These are phyloP conservation scores for Mycothermus thermophilus DNA, from an alignment of 495 filamentous ascomycete species.

Conservation along the genomic window DNA sequence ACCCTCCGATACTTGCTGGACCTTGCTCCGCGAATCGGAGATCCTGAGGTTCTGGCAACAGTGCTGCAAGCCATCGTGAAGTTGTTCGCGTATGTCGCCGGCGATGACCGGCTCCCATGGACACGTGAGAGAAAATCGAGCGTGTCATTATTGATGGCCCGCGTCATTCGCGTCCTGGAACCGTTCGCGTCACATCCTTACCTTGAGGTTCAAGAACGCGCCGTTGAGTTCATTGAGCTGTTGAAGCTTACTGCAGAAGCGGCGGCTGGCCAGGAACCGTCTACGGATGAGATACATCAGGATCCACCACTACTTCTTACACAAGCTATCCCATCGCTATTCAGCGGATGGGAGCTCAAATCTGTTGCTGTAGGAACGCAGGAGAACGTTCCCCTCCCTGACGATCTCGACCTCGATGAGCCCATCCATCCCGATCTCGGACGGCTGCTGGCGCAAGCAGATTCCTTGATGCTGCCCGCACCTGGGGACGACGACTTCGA, in stretches of 20 bases:
- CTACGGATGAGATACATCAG: slow-evolving; percentile 36
- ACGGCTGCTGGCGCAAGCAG: slow-evolving; percentile 45
- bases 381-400: slow-evolving; percentile 69
- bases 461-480: slow-evolving; percentile 36
- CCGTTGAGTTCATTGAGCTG: slow-evolving; percentile 82
- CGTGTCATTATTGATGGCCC: slow-evolving; percentile 58
- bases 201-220: slow-evolving; percentile 90
- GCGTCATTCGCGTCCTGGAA: slow-evolving; percentile 70
- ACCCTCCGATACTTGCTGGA: slow-evolving; percentile 63
- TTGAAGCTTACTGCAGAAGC: slow-evolving; percentile 76
- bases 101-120: slow-evolving; percentile 43
- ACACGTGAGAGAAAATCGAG: slow-evolving; percentile 51
- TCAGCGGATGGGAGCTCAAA: slow-evolving; percentile 74
- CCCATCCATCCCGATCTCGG: slow-evolving; percentile 68
- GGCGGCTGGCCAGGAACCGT: slow-evolving; percentile 46
- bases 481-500: slow-evolving; percentile 50
- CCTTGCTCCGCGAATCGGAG: slow-evolving; percentile 41
- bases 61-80: slow-evolving; percentile 84
- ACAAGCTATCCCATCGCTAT: slow-evolving; percentile 76
- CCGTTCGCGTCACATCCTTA: slow-evolving; percentile 63
- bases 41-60: slow-evolving; percentile 48
- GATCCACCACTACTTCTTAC: slow-evolving; percentile 70
- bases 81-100: slow-evolving; percentile 54
- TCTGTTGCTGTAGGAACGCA: slow-evolving; percentile 77
- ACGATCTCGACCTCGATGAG: slow-evolving; percentile 56